Evolutionary conservation across 148 eudicot genomes (phyloP).

Genomic region (Fagopyrum homotropicum): DNA sequence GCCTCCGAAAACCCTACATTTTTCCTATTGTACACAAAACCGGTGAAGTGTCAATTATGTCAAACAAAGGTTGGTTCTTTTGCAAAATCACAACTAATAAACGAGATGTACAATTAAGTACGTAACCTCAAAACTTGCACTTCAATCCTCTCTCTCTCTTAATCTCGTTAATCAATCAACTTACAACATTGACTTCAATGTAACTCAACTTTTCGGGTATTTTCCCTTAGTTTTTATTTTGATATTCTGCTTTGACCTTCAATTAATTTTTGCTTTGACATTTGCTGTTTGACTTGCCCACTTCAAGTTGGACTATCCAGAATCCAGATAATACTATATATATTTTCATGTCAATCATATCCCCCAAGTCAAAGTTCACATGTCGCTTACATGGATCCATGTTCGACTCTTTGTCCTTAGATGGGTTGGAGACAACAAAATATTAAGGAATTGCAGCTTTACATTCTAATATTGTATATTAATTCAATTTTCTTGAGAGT

Average conservation of each 20-base stretch:
- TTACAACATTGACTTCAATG: neutral
- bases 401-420: neutral
- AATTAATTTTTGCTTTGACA: conserved; percentile 3
- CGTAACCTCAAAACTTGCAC: too few relatives aligned
- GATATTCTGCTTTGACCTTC: neutral
- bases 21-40: neutral
- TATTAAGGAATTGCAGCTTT: neutral
- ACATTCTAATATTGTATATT: neutral
- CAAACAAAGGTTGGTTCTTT: conserved; percentile 7
- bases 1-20: conserved; percentile 12
- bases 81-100: neutral
- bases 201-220: neutral
- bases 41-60: neutral
- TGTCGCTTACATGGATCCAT: conserved; percentile 14
- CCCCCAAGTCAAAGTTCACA: conserved; percentile 6
- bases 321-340: neutral
- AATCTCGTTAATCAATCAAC: neutral
- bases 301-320: conserved; percentile 7
- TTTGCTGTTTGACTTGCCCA: conserved; percentile 5
- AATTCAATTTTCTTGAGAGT: neutral
- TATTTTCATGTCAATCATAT: conserved; percentile 10
- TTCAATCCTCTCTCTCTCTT: too few relatives aligned
- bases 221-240: neutral
- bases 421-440: conserved; percentile 1
- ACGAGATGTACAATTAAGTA: neutral